Conservation (phyloP, 2,329 filamentous ascomycete species). For the Alternaria tenuissima region DNA sequence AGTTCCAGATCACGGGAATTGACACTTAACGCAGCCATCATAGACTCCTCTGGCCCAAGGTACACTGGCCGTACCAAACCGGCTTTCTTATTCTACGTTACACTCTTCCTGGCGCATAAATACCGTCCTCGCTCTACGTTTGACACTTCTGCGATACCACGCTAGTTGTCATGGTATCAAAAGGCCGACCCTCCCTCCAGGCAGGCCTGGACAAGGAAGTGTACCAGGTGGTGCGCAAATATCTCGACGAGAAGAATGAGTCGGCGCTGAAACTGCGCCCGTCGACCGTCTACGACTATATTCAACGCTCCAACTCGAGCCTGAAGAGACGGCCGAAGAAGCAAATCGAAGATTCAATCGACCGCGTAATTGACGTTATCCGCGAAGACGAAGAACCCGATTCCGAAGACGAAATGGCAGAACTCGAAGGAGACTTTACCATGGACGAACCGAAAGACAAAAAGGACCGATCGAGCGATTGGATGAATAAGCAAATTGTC, state of each 20-base stretch:
- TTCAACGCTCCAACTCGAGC: slow-evolving; percentile 86
- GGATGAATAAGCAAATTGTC: slow-evolving; percentile 72
- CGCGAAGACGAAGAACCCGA: slow-evolving; percentile 66
- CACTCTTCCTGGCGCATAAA: neutral
- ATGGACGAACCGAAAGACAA: slow-evolving; percentile 32
- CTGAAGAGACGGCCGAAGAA: slow-evolving; percentile 83
- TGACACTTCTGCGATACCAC: neutral
- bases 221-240: slow-evolving; percentile 79
- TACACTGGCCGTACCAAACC: neutral
- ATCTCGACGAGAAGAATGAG: slow-evolving; percentile 70
- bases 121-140: neutral
- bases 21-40: neutral
- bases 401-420: slow-evolving; percentile 60
- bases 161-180: slow-evolving; percentile 35
- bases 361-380: slow-evolving; percentile 78
- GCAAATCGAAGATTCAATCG: slow-evolving; percentile 83
- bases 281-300: slow-evolving; percentile 74
- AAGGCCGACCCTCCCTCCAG: slow-evolving; percentile 44
- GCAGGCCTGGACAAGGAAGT: slow-evolving; percentile 61
- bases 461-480: slow-evolving; percentile 56
- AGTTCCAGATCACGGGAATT: neutral
- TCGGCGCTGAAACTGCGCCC: slow-evolving; percentile 63
- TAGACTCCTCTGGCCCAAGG: neutral
- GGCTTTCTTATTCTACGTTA: neutral
- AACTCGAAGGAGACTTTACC: slow-evolving; percentile 53